These are phyloP conservation scores for Prunus mume DNA, from an alignment of 306 rosid genomes.

Conservation along the genomic window DNA sequence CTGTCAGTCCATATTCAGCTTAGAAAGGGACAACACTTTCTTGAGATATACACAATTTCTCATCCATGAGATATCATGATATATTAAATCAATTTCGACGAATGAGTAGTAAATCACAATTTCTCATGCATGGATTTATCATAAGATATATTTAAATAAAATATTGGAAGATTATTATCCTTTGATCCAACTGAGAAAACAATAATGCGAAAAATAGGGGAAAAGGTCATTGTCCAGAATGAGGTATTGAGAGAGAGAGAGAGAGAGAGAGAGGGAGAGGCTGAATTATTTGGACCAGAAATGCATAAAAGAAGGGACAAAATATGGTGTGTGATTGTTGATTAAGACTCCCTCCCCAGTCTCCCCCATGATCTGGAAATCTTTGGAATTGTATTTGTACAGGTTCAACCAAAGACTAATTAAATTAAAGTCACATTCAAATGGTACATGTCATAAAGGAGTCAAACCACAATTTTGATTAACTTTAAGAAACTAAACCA, in stretches of 20 bases:
- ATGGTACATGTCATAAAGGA: neutral
- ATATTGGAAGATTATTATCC: too few species aligned
- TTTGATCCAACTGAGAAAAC: neutral
- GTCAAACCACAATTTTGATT: neutral
- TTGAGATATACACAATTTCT: neutral
- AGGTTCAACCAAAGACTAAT: neutral
- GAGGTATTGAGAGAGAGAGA: neutral
- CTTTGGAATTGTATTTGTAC: neutral
- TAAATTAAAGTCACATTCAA: neutral
- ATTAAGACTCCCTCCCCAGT: neutral
- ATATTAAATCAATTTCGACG: neutral
- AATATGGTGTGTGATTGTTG: neutral
- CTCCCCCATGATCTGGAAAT: neutral
- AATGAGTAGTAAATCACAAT: neutral
- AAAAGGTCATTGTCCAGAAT: neutral
- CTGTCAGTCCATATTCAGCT: neutral
- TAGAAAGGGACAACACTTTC: conserved; percentile 2
- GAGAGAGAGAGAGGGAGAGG: neutral
- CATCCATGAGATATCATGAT: conserved; percentile 7
- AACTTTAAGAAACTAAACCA: neutral
- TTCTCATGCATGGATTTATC: conserved; percentile 18
- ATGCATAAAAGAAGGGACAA: conserved; percentile 8
- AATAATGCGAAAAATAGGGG: neutral
- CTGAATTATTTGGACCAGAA: conserved; percentile 26
- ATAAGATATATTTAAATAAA: neutral